phyloP scores from a whole-genome alignment of 805 yeast species.

The Cyberlindnera maritima region DNA sequence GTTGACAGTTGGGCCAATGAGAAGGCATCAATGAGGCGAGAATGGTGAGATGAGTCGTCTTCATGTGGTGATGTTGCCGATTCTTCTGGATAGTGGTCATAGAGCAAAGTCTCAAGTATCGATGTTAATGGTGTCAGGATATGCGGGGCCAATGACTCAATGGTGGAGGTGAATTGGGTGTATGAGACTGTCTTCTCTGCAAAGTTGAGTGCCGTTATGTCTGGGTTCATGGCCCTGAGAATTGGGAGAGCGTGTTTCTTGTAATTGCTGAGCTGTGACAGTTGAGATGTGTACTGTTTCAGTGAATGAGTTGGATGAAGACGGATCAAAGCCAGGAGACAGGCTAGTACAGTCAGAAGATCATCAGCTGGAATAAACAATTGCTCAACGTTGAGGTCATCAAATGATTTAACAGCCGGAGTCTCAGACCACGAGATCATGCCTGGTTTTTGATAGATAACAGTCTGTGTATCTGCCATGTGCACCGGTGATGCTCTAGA shows the following conservation, averaged over 20 bases:
- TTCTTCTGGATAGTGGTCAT: conserved; percentile 15
- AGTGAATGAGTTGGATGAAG: conserved; percentile 36
- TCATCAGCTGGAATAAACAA: conserved; percentile 39
- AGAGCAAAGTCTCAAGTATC: conserved; percentile 42
- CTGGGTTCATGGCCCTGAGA: conserved; percentile 46
- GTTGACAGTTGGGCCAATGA: conserved; percentile 41
- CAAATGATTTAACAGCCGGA: conserved; percentile 40
- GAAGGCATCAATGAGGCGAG: conserved; percentile 36
- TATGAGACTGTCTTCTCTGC: conserved; percentile 25
- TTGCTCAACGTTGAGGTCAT: conserved; percentile 39
- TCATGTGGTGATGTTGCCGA: conserved; percentile 4
- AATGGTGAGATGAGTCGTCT: conserved; percentile 30
- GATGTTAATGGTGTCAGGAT: conserved; percentile 43
- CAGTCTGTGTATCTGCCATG: conserved; percentile 14
- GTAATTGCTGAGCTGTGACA: conserved; percentile 41
- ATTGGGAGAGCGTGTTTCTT: conserved; percentile 43
- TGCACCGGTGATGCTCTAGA: neutral
- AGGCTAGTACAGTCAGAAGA: conserved; percentile 44
- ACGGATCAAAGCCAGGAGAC: conserved; percentile 45
- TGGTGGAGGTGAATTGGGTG: conserved; percentile 32
- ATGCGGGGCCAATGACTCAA: conserved; percentile 39
- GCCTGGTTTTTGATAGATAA: conserved; percentile 13
- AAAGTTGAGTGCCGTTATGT: conserved; percentile 29
- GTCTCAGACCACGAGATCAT: conserved; percentile 29
- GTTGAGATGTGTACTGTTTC: conserved; percentile 23